Percentiles rank a stretch among this genome's conserved stretches.
Conservation (phyloP, 495 filamentous ascomycete genomes). For the Melanomma pulvis-pyrius region DNA sequence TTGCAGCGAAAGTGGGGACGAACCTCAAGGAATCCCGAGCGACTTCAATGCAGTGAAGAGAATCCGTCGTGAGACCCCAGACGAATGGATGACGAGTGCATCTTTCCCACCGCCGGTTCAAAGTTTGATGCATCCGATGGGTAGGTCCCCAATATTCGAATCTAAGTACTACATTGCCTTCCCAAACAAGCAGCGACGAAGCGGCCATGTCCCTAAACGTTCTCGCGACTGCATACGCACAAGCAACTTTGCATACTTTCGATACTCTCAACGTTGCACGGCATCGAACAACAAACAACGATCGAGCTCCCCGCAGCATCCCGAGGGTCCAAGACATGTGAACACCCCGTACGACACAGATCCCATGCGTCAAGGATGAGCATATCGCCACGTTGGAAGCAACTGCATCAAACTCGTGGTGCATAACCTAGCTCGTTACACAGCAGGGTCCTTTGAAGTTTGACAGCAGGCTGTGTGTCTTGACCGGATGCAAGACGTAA, state of each 20-base stretch:
- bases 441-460: constrained; percentile 4
- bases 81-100: no score
- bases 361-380: neutral
- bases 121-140: no score
- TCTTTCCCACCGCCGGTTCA: no score
- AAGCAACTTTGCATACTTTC: neutral
- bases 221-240: neutral
- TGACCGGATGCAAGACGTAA: neutral
- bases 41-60: no score
- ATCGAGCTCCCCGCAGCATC: neutral
- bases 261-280: neutral
- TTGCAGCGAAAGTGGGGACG: no score
- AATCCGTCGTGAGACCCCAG: no score
- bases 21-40: no score
- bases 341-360: constrained; percentile 8
- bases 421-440: constrained; percentile 30
- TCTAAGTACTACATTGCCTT: neutral
- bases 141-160: no score
- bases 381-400: constrained; percentile 12
- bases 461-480: constrained; percentile 6
- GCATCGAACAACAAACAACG: neutral
- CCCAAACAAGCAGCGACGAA: neutral
- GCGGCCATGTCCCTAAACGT: neutral
- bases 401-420: constrained; percentile 28
- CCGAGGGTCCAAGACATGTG: constrained; percentile 28